Conservation (phyloP, 2,329 filamentous ascomycete genomes). For the Trichoderma koningiopsis region DNA sequence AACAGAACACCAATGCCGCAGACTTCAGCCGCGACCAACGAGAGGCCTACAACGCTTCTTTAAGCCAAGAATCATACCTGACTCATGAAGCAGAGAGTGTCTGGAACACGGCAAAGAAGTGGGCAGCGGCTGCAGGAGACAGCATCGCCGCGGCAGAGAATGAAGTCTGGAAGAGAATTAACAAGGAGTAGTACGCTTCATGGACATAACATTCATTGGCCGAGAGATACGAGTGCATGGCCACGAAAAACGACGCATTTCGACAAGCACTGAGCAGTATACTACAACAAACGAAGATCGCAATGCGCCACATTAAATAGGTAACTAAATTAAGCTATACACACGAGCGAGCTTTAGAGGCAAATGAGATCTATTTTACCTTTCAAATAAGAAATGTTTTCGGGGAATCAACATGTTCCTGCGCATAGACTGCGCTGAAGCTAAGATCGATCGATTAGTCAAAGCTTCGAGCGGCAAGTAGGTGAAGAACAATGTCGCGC, state of each 20-base stretch:
- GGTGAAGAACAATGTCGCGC: not conserved
- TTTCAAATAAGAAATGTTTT: not conserved
- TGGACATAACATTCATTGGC: not conserved
- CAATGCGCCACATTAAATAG: not conserved
- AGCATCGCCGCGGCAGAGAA: constrained; percentile 60
- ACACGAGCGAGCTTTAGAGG: constrained; percentile 14
- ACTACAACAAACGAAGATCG: not conserved
- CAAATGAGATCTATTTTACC: constrained; percentile 4
- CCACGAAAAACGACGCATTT: not conserved
- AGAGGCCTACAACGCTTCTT: constrained; percentile 43
- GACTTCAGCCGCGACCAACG: constrained; percentile 53
- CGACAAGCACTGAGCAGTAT: not conserved
- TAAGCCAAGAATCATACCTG: constrained; percentile 32
- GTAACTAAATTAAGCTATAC: constrained; percentile 1
- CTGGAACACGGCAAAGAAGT: constrained; percentile 60
- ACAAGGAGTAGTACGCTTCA: constrained; percentile 49
- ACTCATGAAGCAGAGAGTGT: constrained; percentile 48
- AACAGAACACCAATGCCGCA: constrained; percentile 57
- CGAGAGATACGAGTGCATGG: not conserved
- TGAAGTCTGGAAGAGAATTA: constrained; percentile 65
- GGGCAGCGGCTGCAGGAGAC: constrained; percentile 58
- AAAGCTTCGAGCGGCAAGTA: not conserved
- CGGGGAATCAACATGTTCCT: not conserved
- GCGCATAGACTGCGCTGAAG: not conserved
- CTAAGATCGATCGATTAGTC: not conserved